Evolutionary conservation across 73 alveolate species (phyloP), one percentile per base, ranked within the genome.

Genomic region (Paramecium biaurelia): DNA sequence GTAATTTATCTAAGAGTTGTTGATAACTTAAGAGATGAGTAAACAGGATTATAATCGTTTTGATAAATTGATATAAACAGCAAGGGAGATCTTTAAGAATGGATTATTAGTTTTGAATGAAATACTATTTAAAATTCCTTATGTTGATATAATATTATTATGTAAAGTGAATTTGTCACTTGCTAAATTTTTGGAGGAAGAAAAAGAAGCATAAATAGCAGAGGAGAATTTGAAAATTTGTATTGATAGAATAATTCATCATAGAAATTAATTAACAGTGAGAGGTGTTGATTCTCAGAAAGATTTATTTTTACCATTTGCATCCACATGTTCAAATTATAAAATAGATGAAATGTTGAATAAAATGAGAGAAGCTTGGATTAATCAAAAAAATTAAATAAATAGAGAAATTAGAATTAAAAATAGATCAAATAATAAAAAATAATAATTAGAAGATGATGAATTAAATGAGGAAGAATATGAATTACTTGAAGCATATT

Each of bases 401-500:
- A 96, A 28, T 94, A 95, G 93, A 93, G 96, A 85, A 94, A 97
- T 92, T 96, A 97, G 95, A 93, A 34, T 95, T 26, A 84, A 95
- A 49, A 98, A 93, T 74, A 95, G 87, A 72, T 37, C 89, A 63
- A 86, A 86, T n/a, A 57, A 35, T 24, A 63, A 76, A 85, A 38
- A 93, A 85, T 95, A 95, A 21, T 87, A 93, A 57, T 92, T 97
- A 20, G 99, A 96, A 58, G 97, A 96, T 28, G 99, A 98, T 93
- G 96, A 97, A 68, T 92, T 94, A 68, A 97, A 96, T 57, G 99
- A 98, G 79, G 99, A 97, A 86, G 97, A 97, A 82, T 93, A 93
- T 63, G 99, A 97, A 93, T 96, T 96, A 30, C 92, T 94, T 70
- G 95, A 94, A 92, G 93, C 93, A n/a, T 63, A 58, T 34, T n/a